Percentiles rank a stretch among this genome's conserved stretches.
These are phyloP conservation scores for Euphorbia celastroides DNA, from an alignment of 441 rosid genomes.

Conservation along the genomic window DNA sequence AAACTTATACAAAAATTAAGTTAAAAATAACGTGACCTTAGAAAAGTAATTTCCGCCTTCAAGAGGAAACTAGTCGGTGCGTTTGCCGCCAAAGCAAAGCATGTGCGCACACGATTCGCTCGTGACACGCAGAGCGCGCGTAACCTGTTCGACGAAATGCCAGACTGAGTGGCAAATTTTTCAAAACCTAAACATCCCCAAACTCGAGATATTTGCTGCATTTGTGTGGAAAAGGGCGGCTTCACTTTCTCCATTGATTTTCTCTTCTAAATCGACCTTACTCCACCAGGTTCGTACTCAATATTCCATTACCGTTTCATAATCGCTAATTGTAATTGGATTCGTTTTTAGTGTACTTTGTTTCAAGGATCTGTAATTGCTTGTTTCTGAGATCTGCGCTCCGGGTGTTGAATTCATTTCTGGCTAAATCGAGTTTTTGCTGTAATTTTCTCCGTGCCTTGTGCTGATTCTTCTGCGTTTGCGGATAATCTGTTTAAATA, in stretches of 20 bases:
- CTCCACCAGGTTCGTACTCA: constrained; percentile 35
- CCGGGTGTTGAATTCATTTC: constrained; percentile 32
- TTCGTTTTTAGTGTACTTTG: background rate
- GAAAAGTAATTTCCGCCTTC: too few relatives aligned
- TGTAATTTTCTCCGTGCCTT: background rate
- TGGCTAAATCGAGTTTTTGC: background rate
- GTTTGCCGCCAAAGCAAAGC: background rate
- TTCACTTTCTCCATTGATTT: constrained; percentile 44
- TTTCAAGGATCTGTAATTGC: constrained; percentile 25
- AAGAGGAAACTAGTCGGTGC: too few relatives aligned
- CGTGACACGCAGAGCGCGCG: constrained; percentile 13
- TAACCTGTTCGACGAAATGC: constrained; percentile 36
- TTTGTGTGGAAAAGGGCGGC: constrained; percentile 61
- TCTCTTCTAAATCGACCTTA: constrained; percentile 37
- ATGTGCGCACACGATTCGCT: background rate
- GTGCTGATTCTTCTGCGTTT: background rate
- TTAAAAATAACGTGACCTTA: too few relatives aligned
- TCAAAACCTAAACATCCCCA: background rate
- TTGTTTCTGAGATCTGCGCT: constrained; percentile 30
- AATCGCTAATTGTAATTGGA: background rate
- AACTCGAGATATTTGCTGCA: too few relatives aligned
- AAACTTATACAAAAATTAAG: too few relatives aligned
- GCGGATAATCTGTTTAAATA: background rate
- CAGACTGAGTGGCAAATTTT: constrained; percentile 15
- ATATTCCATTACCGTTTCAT: background rate